Base-by-base conservation (phyloP, 352 stramenopile species). In the Paralagenidium karlingii region DNA sequence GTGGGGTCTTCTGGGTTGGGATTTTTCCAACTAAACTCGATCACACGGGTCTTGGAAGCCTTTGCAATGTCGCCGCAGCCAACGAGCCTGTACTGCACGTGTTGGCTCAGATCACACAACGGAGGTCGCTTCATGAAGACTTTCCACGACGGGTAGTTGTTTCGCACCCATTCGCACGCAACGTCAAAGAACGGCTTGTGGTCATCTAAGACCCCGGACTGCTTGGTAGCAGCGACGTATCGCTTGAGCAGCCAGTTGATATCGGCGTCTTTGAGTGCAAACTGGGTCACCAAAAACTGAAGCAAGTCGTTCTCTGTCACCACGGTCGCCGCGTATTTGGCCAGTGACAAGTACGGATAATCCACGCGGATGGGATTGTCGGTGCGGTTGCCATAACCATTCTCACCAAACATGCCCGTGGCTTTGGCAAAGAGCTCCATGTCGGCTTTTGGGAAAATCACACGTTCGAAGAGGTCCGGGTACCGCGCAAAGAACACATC, bases 291-390 rank as follows among this genome's bases (percentile, higher is more conserved):
- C 0, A 40, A 43, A 12, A 63, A 49, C 20, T 63, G 62, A 34
- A 9, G 3, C 4, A 46, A 15, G 20, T 29, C n/a, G n/a, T n/a
- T n/a, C n/a, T n/a, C n/a, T n/a, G 7, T 20, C 13, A 51, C 11
- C 3, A 41, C 22, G 8, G 25, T 30, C 8, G 45, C 31, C n/a
- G 34, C 26, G 20, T 68, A 74, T 27, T 74, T 78, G 1, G 47
- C 40, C 7, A 77, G 50, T 18, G 36, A 29, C 9, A 55, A 41
- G 18, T 36, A 48, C 0, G 68, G 63, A 20, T 58, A 77, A 24
- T 79, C 63, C 0, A 75, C 58, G 9, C 58, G 42, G 2, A 82
- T 36, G 0, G 51, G 55, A 12, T 82, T 82, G 10, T 49, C 41
- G 1, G 66, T 78, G 24, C 46, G 45, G 2, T 54, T 24, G 2